Evolutionary conservation across 1,139 yeast species (phyloP).

Genomic region (Hansenula anomala): DNA sequence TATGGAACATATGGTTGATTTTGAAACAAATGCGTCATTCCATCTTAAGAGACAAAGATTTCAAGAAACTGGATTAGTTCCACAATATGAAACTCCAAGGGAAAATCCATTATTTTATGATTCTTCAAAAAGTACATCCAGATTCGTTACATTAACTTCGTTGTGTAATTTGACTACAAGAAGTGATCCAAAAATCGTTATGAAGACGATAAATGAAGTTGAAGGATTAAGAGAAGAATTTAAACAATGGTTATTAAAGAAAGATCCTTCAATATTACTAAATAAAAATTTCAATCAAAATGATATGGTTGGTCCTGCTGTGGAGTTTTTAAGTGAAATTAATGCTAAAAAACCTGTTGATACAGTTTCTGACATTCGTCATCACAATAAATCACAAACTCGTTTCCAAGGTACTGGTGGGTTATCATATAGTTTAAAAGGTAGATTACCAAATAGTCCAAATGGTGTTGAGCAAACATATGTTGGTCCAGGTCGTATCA

Average conservation of each 20-base stretch:
- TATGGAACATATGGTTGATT: slow-evolving; percentile 46
- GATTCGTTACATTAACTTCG: background rate
- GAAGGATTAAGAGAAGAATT: slow-evolving; percentile 32
- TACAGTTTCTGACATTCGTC: slow-evolving; percentile 7
- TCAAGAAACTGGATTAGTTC: slow-evolving; percentile 44
- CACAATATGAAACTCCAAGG: slow-evolving; percentile 23
- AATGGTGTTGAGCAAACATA: slow-evolving; percentile 60
- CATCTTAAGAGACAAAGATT: slow-evolving; percentile 46
- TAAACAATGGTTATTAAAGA: slow-evolving; percentile 33
- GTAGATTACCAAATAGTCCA: slow-evolving; percentile 70
- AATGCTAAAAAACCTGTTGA: slow-evolving; percentile 17
- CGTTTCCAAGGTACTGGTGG: slow-evolving; percentile 68
- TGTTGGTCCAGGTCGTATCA: slow-evolving; percentile 68
- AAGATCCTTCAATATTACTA: slow-evolving; percentile 31
- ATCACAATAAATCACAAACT: slow-evolving; percentile 8
- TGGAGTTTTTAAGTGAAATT: slow-evolving; percentile 28
- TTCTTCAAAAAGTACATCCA: background rate
- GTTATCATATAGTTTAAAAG: slow-evolving; percentile 63
- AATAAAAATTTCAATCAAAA: slow-evolving; percentile 25
- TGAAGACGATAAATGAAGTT: slow-evolving; percentile 19
- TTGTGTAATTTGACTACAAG: background rate
- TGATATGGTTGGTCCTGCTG: slow-evolving; percentile 31
- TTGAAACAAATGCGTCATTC: slow-evolving; percentile 41
- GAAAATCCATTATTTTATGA: slow-evolving; percentile 29
- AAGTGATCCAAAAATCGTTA: slow-evolving; percentile 8